Evolutionary conservation across 768 basidiomycete species (phyloP), one percentile per base, ranked within the genome.

Genomic region (Flagelloscypha sp.): DNA sequence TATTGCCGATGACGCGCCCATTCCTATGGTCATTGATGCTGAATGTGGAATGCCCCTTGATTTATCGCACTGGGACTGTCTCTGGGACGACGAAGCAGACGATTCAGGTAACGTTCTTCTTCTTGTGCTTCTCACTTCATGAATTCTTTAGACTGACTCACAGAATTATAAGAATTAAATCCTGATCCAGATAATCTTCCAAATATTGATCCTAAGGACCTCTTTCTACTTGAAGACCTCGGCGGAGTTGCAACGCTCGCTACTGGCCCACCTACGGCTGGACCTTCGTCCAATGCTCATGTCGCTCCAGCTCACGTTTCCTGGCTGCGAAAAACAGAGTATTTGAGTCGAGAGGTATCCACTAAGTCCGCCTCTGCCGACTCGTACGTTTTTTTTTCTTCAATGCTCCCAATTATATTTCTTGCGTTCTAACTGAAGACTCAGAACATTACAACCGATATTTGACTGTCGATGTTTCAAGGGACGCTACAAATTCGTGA

Each of bases 41-140:
- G 95, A 99, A 55, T 83, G 82, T 46, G 95, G 95, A 0, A 93
- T 99, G 92, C 92, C 93, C 0, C 59, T 99, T 17, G 88, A 98
- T 54, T 62, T 94, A 30, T 82, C 84, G 12, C 74, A 70, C 36
- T 92, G 79, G 70, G 80, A 83, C 36, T 82, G 75, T 23, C 60
- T 94, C 12, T 92, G 84, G 87, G 78, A 84, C 33, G 84, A 88
- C 41, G 76, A 76, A 27, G 83, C 69, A 3, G 72, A 80, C 51
- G 75, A 82, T 57, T 68, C 73, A 35, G 63, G 86, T 84, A 33
- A 43, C 68, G 32, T 25, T 38, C 22, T 17, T 4, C 24, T 29
- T 15, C 5, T 29, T 10, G 27, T 13, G 15, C 25, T 33, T 20
- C 34, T 22, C n/a, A 27, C 15, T 16, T 28, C 33, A 45, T 43